Conservation (phyloP, 1,284 basidiomycete species). For the Trichosporon sp. region DNA sequence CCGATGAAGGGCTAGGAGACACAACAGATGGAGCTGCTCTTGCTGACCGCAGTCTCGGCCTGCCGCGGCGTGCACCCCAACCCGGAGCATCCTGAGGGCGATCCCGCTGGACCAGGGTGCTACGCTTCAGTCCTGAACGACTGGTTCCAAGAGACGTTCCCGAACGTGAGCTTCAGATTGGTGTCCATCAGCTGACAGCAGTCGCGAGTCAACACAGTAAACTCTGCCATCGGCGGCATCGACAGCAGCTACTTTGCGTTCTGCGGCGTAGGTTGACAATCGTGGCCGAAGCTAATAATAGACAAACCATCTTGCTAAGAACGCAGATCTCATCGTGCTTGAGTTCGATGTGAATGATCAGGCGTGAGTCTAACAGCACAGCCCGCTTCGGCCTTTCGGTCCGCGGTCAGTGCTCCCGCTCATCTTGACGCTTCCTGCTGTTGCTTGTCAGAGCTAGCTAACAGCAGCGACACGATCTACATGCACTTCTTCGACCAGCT, state of each 20-base stretch:
- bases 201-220: conserved; percentile 24
- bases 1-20: too few species aligned
- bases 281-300: conserved; percentile 9
- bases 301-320: conserved; percentile 43
- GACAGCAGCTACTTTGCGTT: conserved; percentile 48
- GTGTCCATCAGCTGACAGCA: not conserved
- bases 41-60: conserved; percentile 39
- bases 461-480: conserved; percentile 31
- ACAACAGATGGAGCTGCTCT: too few species aligned
- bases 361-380: conserved; percentile 34
- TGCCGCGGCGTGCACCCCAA: conserved; percentile 44
- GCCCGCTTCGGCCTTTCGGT: too few species aligned
- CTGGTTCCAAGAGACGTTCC: conserved; percentile 40
- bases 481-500: conserved; percentile 47
- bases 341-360: conserved; percentile 50
- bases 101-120: conserved; percentile 44
- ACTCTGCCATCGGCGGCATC: conserved; percentile 47
- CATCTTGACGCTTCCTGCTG: not conserved
- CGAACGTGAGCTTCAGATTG: conserved; percentile 20
- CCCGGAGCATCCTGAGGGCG: conserved; percentile 38
- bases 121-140: conserved; percentile 36
- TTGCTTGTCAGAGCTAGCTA: not conserved
- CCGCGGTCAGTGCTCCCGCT: too few species aligned
- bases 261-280: conserved; percentile 32
- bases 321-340: conserved; percentile 45